Conservation (phyloP, 768 basidiomycete genomes). For the Tylopilus vinaceipallidus region DNA sequence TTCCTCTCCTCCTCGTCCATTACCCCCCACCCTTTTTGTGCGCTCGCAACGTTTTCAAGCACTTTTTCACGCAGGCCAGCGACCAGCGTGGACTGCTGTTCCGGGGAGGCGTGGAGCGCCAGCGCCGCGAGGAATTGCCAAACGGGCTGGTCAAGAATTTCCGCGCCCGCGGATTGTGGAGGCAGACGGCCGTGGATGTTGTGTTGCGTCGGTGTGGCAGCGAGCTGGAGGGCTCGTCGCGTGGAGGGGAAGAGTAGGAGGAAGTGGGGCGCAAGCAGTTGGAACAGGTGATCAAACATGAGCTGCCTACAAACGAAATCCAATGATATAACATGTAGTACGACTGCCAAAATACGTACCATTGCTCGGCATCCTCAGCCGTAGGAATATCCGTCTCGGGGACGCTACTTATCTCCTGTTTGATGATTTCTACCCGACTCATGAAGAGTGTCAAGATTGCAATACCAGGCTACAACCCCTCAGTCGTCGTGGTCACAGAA, state of each 20-base stretch:
- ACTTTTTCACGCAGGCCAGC: constrained; percentile 88
- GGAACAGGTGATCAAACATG: constrained; percentile 86
- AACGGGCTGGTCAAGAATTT: constrained; percentile 83
- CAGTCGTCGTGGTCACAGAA: background rate
- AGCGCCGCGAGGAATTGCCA: constrained; percentile 93
- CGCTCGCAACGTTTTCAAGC: constrained; percentile 81
- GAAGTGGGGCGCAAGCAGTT: constrained; percentile 73
- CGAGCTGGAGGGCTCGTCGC: constrained; percentile 51
- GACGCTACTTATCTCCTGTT: constrained; percentile 59
- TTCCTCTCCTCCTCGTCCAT: constrained; percentile 69
- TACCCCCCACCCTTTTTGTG: constrained; percentile 67
- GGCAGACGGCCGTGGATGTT: constrained; percentile 50
- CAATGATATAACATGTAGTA: background rate
- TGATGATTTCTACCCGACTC: constrained; percentile 90
- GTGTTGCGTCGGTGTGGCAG: constrained; percentile 35
- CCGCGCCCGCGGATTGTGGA: constrained; percentile 57
- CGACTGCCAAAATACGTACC: constrained; percentile 44
- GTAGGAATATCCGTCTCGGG: constrained; percentile 59
- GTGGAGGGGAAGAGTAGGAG: constrained; percentile 88
- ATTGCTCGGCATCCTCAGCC: constrained; percentile 76
- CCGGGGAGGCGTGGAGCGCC: constrained; percentile 77
- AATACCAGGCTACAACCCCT: constrained; percentile 70
- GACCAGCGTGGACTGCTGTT: constrained; percentile 89
- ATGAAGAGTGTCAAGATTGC: constrained; percentile 88
- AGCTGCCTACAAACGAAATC: constrained; percentile 57